Conservation (phyloP, 768 basidiomycete species). For the Lentinula sp. region DNA sequence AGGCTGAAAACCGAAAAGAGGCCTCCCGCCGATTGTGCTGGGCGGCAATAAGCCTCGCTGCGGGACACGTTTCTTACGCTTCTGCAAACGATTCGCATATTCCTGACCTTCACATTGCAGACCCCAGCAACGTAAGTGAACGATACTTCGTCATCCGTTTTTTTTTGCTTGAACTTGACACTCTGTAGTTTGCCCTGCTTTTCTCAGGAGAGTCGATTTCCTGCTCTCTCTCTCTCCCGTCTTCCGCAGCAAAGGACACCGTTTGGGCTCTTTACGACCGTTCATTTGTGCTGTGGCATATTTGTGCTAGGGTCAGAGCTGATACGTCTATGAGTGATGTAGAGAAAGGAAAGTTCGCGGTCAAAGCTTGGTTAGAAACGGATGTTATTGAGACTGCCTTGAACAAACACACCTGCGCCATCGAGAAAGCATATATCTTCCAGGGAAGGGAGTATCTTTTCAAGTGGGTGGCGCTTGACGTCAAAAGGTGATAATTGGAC, state of each 20-base stretch:
- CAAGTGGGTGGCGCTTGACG: slow-evolving; percentile 44
- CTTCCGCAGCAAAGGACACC: slow-evolving; percentile 47
- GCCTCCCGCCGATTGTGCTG: slow-evolving; percentile 69
- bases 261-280: slow-evolving; percentile 75
- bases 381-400: slow-evolving; percentile 60
- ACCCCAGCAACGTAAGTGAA: slow-evolving; percentile 59
- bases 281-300: slow-evolving; percentile 67
- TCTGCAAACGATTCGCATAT: slow-evolving; percentile 33
- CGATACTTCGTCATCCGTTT: background rate
- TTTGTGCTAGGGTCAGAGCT: slow-evolving; percentile 59
- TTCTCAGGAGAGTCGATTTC: slow-evolving; percentile 67
- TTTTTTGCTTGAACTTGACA: background rate
- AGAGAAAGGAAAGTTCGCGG: slow-evolving; percentile 57
- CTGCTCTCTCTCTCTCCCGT: slow-evolving; percentile 25
- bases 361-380: slow-evolving; percentile 66
- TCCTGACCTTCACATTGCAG: slow-evolving; percentile 50
- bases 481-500: background rate
- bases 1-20: slow-evolving; percentile 63
- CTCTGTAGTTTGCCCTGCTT: slow-evolving; percentile 55
- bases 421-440: slow-evolving; percentile 65
- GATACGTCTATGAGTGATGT: slow-evolving; percentile 30
- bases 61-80: slow-evolving; percentile 58
- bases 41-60: slow-evolving; percentile 59
- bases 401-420: slow-evolving; percentile 56
- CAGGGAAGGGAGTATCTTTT: slow-evolving; percentile 71